Evolutionary conservation across 805 yeast species (phyloP), one percentile per base, ranked within the genome.

Genomic region (Yamadazyma paraphyllophila): DNA sequence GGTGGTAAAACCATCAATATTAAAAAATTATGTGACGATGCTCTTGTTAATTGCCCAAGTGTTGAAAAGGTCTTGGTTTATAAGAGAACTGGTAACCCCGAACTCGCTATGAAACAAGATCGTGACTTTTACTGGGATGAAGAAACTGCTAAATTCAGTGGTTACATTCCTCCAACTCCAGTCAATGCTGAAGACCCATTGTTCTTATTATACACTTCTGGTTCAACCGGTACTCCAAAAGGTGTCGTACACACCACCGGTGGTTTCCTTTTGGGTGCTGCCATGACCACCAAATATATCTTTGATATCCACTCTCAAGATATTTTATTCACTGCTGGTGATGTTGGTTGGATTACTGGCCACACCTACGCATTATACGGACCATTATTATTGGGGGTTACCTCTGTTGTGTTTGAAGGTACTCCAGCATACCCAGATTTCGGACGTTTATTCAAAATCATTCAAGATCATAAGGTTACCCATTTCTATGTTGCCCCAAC

Each of bases 141-240:
- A 60, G 96, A 88, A 67, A 72, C 81, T 55, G 78, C 71, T 55
- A 88, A 88, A 68, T 87, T 81, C 71, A 85, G 94, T 56, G 82
- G 86, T 50, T 92, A 91, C 73, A 74, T 77, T 57, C 94, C 98
- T 42, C 96, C 96, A 31, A 84, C 79, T 38, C 83, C 96, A 35
- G 95, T 90, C 47, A 78, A 82, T 63, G 66, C 96, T 40, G 99
- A 94, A 74, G 97, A 94, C 71, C 98, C 99, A 46, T 74, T 94
- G 58, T 94, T 94, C 77, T 74, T 94, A 70, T 82, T 94, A 60
- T 94, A 94, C 74, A 94, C 99, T 39, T 91, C 98, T 58, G 96
- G 96, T 45, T 85, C 92, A 16, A 87, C 96, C 10, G 96, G 96
- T 52, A 81, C 86, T 51, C 96, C 96, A 62, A 87, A 87, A 71